Evolutionary conservation across 139 green algal species (phyloP).

Genomic region (Auxenochlorella pyrenoidosa): DNA sequence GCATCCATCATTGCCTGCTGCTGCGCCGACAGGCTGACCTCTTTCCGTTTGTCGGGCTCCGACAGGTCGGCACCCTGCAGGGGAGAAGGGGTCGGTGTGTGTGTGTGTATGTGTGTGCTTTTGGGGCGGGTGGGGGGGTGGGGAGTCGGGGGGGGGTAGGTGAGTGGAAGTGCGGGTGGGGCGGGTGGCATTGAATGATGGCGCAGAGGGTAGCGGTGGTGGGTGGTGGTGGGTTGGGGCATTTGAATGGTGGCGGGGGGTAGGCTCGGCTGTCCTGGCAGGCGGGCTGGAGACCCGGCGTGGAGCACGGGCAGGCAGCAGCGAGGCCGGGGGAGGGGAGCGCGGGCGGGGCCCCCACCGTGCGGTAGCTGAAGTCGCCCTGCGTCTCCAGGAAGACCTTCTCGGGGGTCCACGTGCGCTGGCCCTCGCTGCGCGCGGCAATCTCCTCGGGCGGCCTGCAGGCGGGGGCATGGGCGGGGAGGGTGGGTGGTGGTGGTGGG

Average conservation of each 20-base stretch:
- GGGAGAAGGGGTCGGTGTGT: background rate
- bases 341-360: background rate
- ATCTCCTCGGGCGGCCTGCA: conserved; percentile 6
- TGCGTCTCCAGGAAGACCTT: conserved; percentile 1
- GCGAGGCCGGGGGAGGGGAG: too few species aligned
- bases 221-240: too few species aligned
- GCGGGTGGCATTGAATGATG: too few species aligned
- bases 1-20: background rate
- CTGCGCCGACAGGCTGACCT: background rate
- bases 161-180: too few species aligned
- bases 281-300: too few species aligned
- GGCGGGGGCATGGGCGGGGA: background rate
- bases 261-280: too few species aligned
- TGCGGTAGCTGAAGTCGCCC: background rate
- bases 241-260: too few species aligned
- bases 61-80: conserved; percentile 1
- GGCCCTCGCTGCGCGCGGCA: conserved; percentile 3
- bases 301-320: too few species aligned
- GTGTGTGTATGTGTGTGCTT: background rate
- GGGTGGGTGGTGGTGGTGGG: background rate
- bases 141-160: too few species aligned
- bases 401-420: conserved; percentile 6
- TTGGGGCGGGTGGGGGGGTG: too few species aligned
- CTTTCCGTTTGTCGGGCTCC: background rate
- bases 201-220: too few species aligned